Conservation (phyloP, 2,329 filamentous ascomycete genomes). For the Tolypocladium guangdongense region DNA sequence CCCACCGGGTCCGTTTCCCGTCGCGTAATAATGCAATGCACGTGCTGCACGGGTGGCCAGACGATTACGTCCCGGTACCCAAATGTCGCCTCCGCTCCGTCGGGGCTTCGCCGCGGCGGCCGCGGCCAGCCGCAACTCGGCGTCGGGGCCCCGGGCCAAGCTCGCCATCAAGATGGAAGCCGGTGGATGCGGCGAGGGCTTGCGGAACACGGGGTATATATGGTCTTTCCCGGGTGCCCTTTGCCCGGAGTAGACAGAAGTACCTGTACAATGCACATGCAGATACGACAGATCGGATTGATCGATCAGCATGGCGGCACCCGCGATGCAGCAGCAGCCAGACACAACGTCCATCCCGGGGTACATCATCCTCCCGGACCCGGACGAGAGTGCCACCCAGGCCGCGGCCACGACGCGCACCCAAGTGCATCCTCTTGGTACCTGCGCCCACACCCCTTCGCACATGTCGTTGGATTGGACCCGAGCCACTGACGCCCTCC, state of each 20-base stretch:
- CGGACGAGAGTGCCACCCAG: slow-evolving; percentile 24
- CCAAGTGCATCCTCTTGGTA: background rate
- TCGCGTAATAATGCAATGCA: background rate
- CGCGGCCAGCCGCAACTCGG: background rate
- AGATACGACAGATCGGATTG: background rate
- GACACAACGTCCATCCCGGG: slow-evolving; percentile 33
- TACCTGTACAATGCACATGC: background rate
- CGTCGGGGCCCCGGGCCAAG: background rate
- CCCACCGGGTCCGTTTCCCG: background rate
- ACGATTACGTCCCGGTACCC: background rate
- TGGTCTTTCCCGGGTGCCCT: background rate
- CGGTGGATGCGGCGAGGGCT: background rate
- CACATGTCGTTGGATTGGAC: too few species aligned
- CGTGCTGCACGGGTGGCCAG: background rate
- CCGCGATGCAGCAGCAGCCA: slow-evolving; percentile 6
- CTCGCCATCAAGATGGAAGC: background rate
- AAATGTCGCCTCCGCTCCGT: background rate
- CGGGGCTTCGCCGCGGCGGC: background rate
- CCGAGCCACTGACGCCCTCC: slow-evolving; percentile 4
- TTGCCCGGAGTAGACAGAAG: background rate
- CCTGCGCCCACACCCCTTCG: too few species aligned
- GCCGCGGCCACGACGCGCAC: slow-evolving; percentile 18
- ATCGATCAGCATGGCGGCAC: slow-evolving; percentile 8
- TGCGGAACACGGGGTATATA: background rate
- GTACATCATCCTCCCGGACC: slow-evolving; percentile 34